Evolutionary conservation across 805 yeast genomes (phyloP).

Genomic region (Blastobotrys americana): DNA sequence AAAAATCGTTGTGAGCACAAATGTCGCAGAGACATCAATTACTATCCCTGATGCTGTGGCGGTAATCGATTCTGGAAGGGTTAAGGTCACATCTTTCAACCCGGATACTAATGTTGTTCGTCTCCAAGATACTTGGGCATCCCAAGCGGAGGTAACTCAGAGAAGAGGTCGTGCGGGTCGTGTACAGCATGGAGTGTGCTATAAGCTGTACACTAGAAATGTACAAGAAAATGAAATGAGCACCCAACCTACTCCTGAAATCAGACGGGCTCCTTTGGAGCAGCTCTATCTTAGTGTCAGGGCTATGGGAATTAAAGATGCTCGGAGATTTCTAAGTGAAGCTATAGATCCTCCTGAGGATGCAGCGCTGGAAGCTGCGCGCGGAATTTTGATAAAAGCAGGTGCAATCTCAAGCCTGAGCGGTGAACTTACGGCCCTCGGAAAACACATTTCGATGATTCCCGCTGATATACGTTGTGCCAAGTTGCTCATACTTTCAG

Average conservation of each 20-base stretch:
- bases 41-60: constrained; percentile 94
- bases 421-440: constrained; percentile 61
- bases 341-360: constrained; percentile 79
- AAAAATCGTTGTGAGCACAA: constrained; percentile 82
- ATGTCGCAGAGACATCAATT: constrained; percentile 94
- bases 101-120: constrained; percentile 58
- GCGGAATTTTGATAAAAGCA: constrained; percentile 48
- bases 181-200: constrained; percentile 75
- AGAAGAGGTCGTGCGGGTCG: constrained; percentile 99
- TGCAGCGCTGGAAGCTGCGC: constrained; percentile 45
- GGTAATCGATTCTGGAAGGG: constrained; percentile 82
- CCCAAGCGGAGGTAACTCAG: constrained; percentile 82
- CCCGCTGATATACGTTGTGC: constrained; percentile 85
- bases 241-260: constrained; percentile 80
- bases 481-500: constrained; percentile 69
- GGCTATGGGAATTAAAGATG: constrained; percentile 78
- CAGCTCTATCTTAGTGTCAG: constrained; percentile 77
- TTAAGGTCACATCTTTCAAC: constrained; percentile 70
- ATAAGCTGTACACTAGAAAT: constrained; percentile 63
- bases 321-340: constrained; percentile 54
- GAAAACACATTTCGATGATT: constrained; percentile 67
- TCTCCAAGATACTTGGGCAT: constrained; percentile 76
- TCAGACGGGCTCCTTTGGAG: constrained; percentile 74
- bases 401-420: constrained; percentile 56
- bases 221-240: constrained; percentile 53